Conservation (phyloP, 208 protist species). For the Leishmania turanica region DNA sequence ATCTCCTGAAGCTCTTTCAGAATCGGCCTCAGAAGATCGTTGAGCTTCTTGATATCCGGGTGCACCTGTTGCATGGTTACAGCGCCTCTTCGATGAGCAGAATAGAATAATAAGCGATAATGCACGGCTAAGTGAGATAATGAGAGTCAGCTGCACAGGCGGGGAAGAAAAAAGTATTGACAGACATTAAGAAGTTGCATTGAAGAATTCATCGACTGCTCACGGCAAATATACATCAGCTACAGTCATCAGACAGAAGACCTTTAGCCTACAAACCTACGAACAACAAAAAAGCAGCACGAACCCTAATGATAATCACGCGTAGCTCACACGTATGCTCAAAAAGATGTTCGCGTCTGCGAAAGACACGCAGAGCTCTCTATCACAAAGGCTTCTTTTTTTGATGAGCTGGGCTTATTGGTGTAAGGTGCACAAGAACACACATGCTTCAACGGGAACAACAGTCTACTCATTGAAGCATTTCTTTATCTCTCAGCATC, state of each 20-base stretch:
- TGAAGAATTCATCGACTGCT: background rate
- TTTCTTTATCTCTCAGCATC: too few species aligned
- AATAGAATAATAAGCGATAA: background rate
- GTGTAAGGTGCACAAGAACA: background rate
- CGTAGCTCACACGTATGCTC: background rate
- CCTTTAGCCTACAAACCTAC: background rate
- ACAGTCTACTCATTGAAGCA: background rate
- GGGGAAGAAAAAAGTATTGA: background rate
- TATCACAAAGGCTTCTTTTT: background rate
- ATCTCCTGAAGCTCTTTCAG: slow-evolving; percentile 85
- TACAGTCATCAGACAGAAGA: background rate
- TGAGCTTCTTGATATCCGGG: slow-evolving; percentile 80
- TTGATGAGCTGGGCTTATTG: background rate
- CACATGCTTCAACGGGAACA: background rate
- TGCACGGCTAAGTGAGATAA: background rate
- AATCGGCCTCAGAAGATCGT: slow-evolving; percentile 72
- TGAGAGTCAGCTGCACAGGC: background rate
- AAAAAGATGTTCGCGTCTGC: background rate
- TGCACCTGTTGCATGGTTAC: slow-evolving; percentile 72
- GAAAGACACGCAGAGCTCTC: background rate
- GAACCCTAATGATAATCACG: background rate
- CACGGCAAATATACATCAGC: background rate
- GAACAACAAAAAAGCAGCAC: too few species aligned
- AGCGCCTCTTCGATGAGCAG: background rate
- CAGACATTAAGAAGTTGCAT: background rate